Base-by-base conservation (phyloP, 306 rosid genomes). In the Neltuma alba region DNA sequence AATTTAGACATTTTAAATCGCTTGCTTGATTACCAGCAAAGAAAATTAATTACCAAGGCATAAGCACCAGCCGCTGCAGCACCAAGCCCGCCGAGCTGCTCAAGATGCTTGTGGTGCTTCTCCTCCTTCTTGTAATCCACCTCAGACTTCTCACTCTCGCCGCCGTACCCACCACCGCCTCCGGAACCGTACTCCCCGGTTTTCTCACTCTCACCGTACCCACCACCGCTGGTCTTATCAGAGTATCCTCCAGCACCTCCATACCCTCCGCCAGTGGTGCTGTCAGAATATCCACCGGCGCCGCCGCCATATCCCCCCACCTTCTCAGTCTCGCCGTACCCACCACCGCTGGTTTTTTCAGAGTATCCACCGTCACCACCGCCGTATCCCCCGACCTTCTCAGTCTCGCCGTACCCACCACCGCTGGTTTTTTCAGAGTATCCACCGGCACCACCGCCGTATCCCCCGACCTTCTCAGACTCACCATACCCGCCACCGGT, bases 21-120 rank as follows among this genome's bases (percentile, higher is more conserved):
- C 36, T 33, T 33, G 4, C 2, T 40, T 9, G 44, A 40, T 40
- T 40, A 40, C 18, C 6, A 48, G 57, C 57, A 6, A 48, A 20
- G 57, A 48, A 48, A 5, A 28, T 27, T 90, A n/a, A 7, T 54
- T 54, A 92, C 97, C 97, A 93, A 37, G 63, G 90, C 94, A 85
- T 80, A 93, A 71, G 82, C 91, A 48, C 94, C 94, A 36, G 94
- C 89, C 44, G 92, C 93, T 0, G 69, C 78, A 21, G 82, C 52
- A 48, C 91, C 97, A 14, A 90, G 75, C 76, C 82, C 91, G 1
- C 91, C 88, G 10, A 88, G 38, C 21, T 88, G 79, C 83, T 91
- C 93, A 33, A 83, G 88, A 76, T 87, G 91, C 78, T 93, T 91
- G 84, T 89, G 94, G 70, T 93, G 94, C 76, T 93, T 88, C 92